Base-by-base conservation (phyloP, 139 green algal species). In the Protoeuglena noctilucae region DNA sequence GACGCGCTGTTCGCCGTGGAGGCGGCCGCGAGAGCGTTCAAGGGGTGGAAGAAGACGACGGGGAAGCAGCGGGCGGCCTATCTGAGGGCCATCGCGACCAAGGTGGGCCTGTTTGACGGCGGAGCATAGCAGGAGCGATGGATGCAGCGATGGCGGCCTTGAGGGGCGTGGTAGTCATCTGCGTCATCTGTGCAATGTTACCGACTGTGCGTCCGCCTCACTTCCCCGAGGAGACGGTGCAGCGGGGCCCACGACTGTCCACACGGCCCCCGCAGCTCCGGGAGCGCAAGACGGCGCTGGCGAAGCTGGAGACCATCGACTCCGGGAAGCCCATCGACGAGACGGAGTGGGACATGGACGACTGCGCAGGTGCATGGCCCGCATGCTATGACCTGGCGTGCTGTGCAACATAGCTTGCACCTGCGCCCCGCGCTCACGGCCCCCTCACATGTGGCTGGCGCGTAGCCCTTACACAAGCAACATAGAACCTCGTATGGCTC, bases 241-340 rank as follows among this genome's bases (percentile, higher is more conserved):
- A n/a, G n/a, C n/a, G n/a, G n/a, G n/a, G n/a, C n/a, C n/a, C n/a
- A n/a, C n/a, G n/a, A n/a, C n/a, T n/a, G n/a, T n/a, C n/a, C n/a
- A n/a, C n/a, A n/a, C n/a, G n/a, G n/a, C 25, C 4, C 43, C 18
- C 26, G 19, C 63, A 85, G 80, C 30, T 85, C 2, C 66, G 60
- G 18, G 69, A 81, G 4, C 23, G 62, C 12, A 89, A 87, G 70
- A 3, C 30, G 0, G 9, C 51, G 16, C 69, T 93, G 22, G 82
- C 84, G 0, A 51, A 61, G 7, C 56, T 73, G 14, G 85, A 94
- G 63, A 84, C 78, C 2, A 58, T 81, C 28, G 80, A 93, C 69
- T 79, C 59, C 34, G 84, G 85, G 27, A 93, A 93, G 70, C 82
- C 85, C 0, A 76, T 94, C 5, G 73, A 82, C 2, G 85, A 94